phyloP scores from a whole-genome alignment of 768 basidiomycete species.

The Rhizopogon rudus region DNA sequence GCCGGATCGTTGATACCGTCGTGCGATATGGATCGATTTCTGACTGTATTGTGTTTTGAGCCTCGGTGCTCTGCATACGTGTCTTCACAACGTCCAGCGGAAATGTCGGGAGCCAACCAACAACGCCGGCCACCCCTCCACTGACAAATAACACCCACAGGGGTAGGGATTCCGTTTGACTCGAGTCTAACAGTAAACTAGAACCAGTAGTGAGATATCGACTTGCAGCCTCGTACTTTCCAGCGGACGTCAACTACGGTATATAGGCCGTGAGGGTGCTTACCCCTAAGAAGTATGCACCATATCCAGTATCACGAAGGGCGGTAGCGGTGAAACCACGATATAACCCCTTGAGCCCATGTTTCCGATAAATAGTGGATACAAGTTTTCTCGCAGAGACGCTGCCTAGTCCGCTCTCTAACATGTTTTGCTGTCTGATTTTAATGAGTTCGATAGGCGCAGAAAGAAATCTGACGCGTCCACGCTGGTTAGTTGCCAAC shows the following conservation, averaged over 20 bases:
- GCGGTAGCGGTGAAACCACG: constrained; percentile 73
- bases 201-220: constrained; percentile 40
- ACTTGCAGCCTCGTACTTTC: constrained; percentile 60
- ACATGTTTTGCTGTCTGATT: constrained; percentile 69
- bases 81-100: constrained; percentile 91
- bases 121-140: constrained; percentile 72
- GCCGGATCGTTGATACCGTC: constrained; percentile 49
- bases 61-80: constrained; percentile 59
- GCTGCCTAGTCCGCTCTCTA: constrained; percentile 25
- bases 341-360: constrained; percentile 67
- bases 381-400: constrained; percentile 52
- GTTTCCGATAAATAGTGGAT: constrained; percentile 44
- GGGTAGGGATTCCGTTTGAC: constrained; percentile 33
- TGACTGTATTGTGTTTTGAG: neutral
- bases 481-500: neutral
- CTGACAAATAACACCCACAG: constrained; percentile 65
- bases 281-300: constrained; percentile 79
- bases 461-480: constrained; percentile 53
- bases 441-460: constrained; percentile 87
- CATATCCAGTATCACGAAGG: constrained; percentile 76
- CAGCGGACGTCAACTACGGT: constrained; percentile 4
- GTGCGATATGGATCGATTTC: constrained; percentile 50
- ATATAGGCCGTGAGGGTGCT: constrained; percentile 15
- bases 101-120: constrained; percentile 79
- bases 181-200: constrained; percentile 35